Conservation (phyloP, 192 early-diverging fungal genomes). For the Umbelopsis isabellina region DNA sequence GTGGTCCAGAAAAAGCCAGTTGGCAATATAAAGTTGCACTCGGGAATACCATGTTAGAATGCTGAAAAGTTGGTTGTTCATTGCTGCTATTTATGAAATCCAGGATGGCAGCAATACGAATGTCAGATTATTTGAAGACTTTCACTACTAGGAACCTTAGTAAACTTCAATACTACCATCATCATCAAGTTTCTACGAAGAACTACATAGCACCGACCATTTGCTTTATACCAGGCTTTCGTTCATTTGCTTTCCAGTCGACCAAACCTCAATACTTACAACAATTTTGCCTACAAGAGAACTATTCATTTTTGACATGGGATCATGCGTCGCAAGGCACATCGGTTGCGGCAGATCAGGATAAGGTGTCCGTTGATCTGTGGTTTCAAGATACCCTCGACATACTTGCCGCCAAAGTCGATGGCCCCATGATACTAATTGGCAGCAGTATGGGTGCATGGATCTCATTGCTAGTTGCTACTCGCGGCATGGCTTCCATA, state of each 20-base stretch:
- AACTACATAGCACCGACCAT: conserved; percentile 10
- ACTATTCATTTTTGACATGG: conserved; percentile 29
- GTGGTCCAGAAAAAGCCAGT: too few species aligned
- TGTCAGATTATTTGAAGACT: neutral
- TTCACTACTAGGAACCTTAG: neutral
- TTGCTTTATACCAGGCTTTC: conserved; percentile 44
- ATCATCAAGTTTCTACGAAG: neutral
- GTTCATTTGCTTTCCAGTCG: conserved; percentile 24
- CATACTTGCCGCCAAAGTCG: neutral
- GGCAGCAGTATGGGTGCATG: conserved; percentile 39
- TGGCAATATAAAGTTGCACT: too few species aligned
- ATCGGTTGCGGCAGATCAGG: neutral
- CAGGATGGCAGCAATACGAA: too few species aligned
- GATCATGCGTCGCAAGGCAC: conserved; percentile 25
- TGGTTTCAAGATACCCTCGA: conserved; percentile 31
- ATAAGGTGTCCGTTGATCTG: neutral
- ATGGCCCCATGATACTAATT: conserved; percentile 17
- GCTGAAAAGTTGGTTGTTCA: neutral
- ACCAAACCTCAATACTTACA: conserved; percentile 29
- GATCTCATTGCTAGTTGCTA: conserved; percentile 25
- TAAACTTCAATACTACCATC: neutral
- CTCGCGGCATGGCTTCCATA: neutral
- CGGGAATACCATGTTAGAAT: neutral
- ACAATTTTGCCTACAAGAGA: neutral
- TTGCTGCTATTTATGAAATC: too few species aligned